Evolutionary conservation across 805 yeast genomes (phyloP).

Genomic region (Pichia heedii): DNA sequence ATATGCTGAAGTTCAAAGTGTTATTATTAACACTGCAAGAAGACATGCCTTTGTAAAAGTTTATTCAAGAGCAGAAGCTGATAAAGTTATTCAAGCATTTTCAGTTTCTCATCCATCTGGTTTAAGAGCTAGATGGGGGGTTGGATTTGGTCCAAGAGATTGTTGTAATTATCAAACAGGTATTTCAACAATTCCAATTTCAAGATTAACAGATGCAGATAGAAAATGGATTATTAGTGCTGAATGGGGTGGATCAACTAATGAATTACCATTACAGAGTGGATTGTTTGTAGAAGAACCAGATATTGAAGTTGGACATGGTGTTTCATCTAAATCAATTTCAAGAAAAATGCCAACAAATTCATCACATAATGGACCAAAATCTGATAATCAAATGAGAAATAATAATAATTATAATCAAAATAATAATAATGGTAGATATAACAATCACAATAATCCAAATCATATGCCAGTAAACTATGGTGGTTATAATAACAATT

Average conservation of each 20-base stretch:
- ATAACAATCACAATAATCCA: slow-evolving; percentile 10
- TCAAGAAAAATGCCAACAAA: slow-evolving; percentile 90
- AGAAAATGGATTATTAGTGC: slow-evolving; percentile 81
- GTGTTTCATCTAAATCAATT: slow-evolving; percentile 86
- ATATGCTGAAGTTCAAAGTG: slow-evolving; percentile 85
- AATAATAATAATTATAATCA: neutral
- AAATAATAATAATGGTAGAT: neutral
- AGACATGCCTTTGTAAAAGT: slow-evolving; percentile 96
- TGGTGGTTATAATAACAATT: slow-evolving; percentile 2
- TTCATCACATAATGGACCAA: slow-evolving; percentile 76
- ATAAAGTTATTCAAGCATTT: slow-evolving; percentile 63
- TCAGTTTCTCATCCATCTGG: slow-evolving; percentile 51
- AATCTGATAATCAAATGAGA: slow-evolving; percentile 40
- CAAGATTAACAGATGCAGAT: slow-evolving; percentile 90
- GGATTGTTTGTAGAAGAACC: slow-evolving; percentile 93
- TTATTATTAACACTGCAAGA: slow-evolving; percentile 77
- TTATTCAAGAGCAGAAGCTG: slow-evolving; percentile 87
- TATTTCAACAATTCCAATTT: slow-evolving; percentile 75
- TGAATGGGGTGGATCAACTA: slow-evolving; percentile 94
- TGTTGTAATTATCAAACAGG: slow-evolving; percentile 95
- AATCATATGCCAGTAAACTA: slow-evolving; percentile 15
- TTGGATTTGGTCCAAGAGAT: slow-evolving; percentile 97
- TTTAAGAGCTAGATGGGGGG: slow-evolving; percentile 95
- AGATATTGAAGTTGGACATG: slow-evolving; percentile 92
- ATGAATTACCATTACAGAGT: slow-evolving; percentile 63